phyloP scores from a whole-genome alignment of 1,284 basidiomycete genomes.

The Malassezia restricta region DNA sequence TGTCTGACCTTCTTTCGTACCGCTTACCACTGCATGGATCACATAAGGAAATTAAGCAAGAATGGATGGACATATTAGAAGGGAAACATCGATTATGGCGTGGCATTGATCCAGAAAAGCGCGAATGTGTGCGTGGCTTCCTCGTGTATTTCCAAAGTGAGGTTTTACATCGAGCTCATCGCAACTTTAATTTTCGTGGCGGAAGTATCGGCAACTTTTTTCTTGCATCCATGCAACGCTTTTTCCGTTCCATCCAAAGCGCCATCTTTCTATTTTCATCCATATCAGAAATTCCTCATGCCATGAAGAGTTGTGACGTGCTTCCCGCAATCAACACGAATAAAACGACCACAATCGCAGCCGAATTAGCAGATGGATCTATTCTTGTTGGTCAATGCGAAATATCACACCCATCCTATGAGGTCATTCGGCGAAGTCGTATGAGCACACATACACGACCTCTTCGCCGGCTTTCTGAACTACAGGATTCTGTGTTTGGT shows the following conservation, averaged over 20 bases:
- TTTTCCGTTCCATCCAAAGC: conserved; percentile 52
- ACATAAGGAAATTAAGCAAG: conserved; percentile 67
- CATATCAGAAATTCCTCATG: conserved; percentile 57
- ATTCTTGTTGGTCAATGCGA: conserved; percentile 82
- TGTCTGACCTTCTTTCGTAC: conserved; percentile 65
- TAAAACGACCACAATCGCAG: conserved; percentile 94
- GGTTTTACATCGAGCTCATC: conserved; percentile 61
- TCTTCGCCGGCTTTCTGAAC: neutral
- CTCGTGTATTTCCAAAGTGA: conserved; percentile 74
- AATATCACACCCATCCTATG: conserved; percentile 67
- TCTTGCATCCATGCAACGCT: conserved; percentile 35
- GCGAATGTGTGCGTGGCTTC: conserved; percentile 66
- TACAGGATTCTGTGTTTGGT: conserved; percentile 4
- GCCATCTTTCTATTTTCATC: conserved; percentile 91
- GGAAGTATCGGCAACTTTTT: conserved; percentile 40
- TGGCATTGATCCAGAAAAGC: conserved; percentile 79
- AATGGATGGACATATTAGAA: conserved; percentile 86
- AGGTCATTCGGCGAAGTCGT: neutral
- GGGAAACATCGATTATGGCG: conserved; percentile 71
- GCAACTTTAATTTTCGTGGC: conserved; percentile 42
- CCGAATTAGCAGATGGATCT: conserved; percentile 54
- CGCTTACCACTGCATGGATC: conserved; percentile 60
- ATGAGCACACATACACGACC: neutral
- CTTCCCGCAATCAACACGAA: conserved; percentile 90
- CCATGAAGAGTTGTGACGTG: conserved; percentile 50